These are phyloP conservation scores for Saccharomycopsis hybrid DNA, from an alignment of 1,139 yeast genomes.

Conservation along the genomic window DNA sequence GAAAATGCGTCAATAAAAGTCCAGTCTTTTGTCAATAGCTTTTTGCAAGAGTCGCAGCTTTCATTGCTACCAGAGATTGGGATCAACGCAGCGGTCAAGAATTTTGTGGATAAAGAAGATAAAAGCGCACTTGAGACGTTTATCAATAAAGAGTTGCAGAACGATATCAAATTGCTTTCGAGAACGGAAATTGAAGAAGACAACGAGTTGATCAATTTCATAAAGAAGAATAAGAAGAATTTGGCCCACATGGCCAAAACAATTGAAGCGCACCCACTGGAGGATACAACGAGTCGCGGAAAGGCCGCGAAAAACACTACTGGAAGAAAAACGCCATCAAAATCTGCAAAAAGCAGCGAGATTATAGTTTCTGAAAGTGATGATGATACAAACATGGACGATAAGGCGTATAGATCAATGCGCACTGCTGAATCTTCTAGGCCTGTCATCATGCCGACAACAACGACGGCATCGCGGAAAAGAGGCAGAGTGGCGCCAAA, in stretches of 20 bases:
- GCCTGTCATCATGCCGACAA: no score
- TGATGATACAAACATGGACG: no score
- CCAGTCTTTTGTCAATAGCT: constrained; percentile 53
- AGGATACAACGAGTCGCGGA: no score
- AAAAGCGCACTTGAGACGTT: constrained; percentile 62
- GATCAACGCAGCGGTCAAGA: constrained; percentile 63
- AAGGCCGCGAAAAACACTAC: no score
- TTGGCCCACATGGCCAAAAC: neutral
- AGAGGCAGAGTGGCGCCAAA: no score
- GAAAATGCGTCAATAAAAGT: constrained; percentile 30
- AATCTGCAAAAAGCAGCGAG: no score
- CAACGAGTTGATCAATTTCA: neutral
- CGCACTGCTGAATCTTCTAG: no score
- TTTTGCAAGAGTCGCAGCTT: constrained; percentile 55
- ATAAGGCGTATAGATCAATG: no score
- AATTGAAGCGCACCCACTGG: neutral
- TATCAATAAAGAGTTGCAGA: constrained; percentile 58
- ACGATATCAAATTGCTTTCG: constrained; percentile 54
- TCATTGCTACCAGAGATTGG: constrained; percentile 73
- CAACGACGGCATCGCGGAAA: no score
- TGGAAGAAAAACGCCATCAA: no score
- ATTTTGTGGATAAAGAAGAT: constrained; percentile 78
- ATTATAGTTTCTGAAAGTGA: no score
- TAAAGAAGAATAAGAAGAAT: neutral
- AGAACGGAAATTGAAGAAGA: constrained; percentile 30